Conservation (phyloP, 2,329 filamentous ascomycete genomes). For the Sporothrix humicola region DNA sequence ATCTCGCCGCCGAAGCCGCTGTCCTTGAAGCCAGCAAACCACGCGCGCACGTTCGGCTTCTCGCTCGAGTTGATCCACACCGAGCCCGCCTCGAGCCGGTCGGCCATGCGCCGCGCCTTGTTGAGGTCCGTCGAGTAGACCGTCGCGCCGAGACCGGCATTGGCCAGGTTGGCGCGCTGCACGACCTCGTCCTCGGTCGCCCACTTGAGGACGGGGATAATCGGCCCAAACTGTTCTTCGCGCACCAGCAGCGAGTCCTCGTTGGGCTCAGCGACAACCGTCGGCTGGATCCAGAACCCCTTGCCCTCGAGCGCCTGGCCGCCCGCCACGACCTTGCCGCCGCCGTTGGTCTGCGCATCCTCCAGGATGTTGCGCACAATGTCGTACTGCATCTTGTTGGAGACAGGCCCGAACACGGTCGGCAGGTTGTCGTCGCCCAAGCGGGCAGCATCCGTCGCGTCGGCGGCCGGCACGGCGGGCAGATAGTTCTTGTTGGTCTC, state of each 20-base stretch:
- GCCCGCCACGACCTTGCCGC: constrained; percentile 52
- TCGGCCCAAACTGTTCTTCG: constrained; percentile 63
- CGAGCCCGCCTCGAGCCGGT: constrained; percentile 60
- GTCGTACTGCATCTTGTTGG: constrained; percentile 70
- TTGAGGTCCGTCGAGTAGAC: constrained; percentile 62
- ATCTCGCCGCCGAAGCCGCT: constrained; percentile 47
- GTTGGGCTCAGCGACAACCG: constrained; percentile 63
- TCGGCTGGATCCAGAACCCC: constrained; percentile 64
- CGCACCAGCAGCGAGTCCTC: constrained; percentile 60
- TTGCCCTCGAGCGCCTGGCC: constrained; percentile 50
- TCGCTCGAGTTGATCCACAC: constrained; percentile 63
- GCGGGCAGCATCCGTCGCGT: constrained; percentile 52
- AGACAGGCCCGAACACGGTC: constrained; percentile 54
- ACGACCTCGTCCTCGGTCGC: constrained; percentile 65
- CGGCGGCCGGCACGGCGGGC: constrained; percentile 47
- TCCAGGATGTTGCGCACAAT: constrained; percentile 62
- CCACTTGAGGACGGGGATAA: constrained; percentile 68
- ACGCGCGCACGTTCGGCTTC: constrained; percentile 43
- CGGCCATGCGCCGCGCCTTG: constrained; percentile 58
- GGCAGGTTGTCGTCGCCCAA: constrained; percentile 49
- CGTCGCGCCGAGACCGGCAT: constrained; percentile 61
- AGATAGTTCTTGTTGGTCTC: constrained; percentile 41
- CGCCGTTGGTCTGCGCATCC: constrained; percentile 59
- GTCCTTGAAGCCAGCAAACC: constrained; percentile 45
- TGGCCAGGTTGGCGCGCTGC: constrained; percentile 57